Conservation (phyloP, 805 yeast species). For the Lipomyces orientalis region DNA sequence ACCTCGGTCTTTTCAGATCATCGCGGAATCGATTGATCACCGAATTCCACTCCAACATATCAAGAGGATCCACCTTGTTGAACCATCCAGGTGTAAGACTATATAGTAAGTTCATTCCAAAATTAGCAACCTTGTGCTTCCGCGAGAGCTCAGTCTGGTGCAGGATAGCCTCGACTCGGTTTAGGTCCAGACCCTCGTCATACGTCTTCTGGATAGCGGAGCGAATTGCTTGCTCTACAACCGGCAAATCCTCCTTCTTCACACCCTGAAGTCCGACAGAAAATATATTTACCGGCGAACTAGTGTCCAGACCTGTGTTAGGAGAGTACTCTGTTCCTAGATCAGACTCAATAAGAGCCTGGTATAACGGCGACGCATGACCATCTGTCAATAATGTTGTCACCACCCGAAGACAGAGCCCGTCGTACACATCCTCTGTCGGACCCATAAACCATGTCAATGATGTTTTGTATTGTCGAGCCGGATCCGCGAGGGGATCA, state of each 20-base stretch:
- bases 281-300: constrained; percentile 76
- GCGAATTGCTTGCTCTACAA: constrained; percentile 56
- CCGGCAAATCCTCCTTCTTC: constrained; percentile 51
- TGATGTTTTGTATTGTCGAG: constrained; percentile 75
- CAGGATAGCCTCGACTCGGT: constrained; percentile 80
- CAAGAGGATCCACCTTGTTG: constrained; percentile 78
- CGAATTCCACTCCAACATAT: constrained; percentile 67
- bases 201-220: constrained; percentile 55
- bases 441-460: constrained; percentile 87
- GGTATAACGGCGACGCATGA: constrained; percentile 88
- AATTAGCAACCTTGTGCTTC: constrained; percentile 86
- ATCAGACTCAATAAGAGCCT: constrained; percentile 83
- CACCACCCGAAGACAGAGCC: constrained; percentile 73
- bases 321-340: constrained; percentile 84
- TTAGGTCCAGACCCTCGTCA: constrained; percentile 55
- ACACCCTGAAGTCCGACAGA: constrained; percentile 88
- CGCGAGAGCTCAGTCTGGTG: constrained; percentile 85
- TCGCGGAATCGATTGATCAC: constrained; percentile 63
- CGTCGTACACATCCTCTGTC: constrained; percentile 69
- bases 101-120: constrained; percentile 79
- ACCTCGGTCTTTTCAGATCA: constrained; percentile 62
- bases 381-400: constrained; percentile 82
- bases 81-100: constrained; percentile 85
- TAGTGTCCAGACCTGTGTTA: constrained; percentile 84
- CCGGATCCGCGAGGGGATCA: constrained; percentile 74